phyloP scores from a whole-genome alignment of 2,329 filamentous ascomycete genomes.

The Ascochyta fabae region DNA sequence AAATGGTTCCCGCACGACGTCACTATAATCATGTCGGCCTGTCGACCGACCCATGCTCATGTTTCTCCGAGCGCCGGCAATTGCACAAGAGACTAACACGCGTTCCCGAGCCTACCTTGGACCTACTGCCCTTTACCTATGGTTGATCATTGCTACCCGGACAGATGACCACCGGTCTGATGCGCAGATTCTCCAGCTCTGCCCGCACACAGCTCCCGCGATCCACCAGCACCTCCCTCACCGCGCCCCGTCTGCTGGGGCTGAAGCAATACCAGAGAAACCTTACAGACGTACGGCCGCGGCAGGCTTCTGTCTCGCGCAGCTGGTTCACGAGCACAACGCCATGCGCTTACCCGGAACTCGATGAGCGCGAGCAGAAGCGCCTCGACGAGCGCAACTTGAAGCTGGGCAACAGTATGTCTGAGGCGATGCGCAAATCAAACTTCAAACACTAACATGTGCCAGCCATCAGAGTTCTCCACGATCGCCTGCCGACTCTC shows the following conservation, averaged over 20 bases:
- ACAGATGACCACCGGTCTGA: constrained; percentile 53
- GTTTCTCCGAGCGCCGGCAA: constrained; percentile 15
- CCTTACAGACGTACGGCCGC: constrained; percentile 41
- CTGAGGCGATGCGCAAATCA: not conserved
- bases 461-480: constrained; percentile 65
- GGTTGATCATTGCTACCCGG: constrained; percentile 36
- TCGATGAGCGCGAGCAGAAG: constrained; percentile 50
- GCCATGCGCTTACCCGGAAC: constrained; percentile 33
- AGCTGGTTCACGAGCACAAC: constrained; percentile 55
- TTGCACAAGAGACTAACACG: constrained; percentile 13
- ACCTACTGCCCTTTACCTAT: constrained; percentile 30
- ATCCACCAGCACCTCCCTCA: constrained; percentile 28
- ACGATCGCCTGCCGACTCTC: constrained; percentile 66
- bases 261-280: constrained; percentile 44
- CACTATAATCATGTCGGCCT: constrained; percentile 20
- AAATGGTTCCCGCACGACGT: constrained; percentile 20
- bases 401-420: constrained; percentile 67
- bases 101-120: constrained; percentile 15
- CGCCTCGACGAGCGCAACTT: constrained; percentile 65
- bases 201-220: constrained; percentile 43
- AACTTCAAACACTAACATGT: constrained; percentile 8
- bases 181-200: constrained; percentile 55
- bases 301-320: constrained; percentile 44
- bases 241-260: constrained; percentile 37
- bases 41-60: constrained; percentile 16